These are phyloP conservation scores for Potentilla sterilis DNA, from an alignment of 306 rosid genomes.

Conservation along the genomic window DNA sequence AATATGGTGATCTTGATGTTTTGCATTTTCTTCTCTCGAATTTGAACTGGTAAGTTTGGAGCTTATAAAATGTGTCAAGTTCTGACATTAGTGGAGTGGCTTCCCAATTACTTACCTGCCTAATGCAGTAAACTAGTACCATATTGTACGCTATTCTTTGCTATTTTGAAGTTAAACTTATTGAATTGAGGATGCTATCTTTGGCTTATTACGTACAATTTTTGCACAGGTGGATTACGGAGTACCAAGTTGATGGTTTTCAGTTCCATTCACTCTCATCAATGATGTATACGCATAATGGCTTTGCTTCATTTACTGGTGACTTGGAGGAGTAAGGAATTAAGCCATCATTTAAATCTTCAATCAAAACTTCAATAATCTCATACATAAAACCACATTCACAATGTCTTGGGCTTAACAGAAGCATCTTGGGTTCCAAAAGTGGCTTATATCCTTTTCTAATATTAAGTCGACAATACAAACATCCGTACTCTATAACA, in stretches of 20 bases:
- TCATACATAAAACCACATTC: constrained; percentile 8
- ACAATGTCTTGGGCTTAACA: constrained; percentile 14
- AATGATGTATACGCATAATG: constrained; percentile 93
- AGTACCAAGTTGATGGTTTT: constrained; percentile 93
- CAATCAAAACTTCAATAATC: constrained; percentile 19
- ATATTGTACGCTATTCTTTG: constrained; percentile 9
- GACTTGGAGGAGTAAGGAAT: constrained; percentile 91
- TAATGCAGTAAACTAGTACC: constrained; percentile 13
- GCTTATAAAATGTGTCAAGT: constrained; percentile 8
- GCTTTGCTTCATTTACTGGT: constrained; percentile 94
- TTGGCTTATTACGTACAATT: constrained; percentile 24
- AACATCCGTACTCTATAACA: constrained; percentile 5
- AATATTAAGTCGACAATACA: background rate
- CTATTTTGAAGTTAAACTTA: constrained; percentile 5
- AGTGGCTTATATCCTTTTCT: constrained; percentile 15
- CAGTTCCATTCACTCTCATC: constrained; percentile 91
- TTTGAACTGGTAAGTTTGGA: constrained; percentile 71
- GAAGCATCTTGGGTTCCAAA: constrained; percentile 13
- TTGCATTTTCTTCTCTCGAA: constrained; percentile 93
- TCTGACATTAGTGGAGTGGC: constrained; percentile 11
- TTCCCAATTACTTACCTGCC: constrained; percentile 19
- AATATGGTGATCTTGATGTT: constrained; percentile 80
- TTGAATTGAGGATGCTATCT: constrained; percentile 18
- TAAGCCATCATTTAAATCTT: background rate
- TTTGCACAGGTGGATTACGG: constrained; percentile 82